Evolutionary conservation across 768 basidiomycete species (phyloP).

Genomic region (Tylopilus intermedius): DNA sequence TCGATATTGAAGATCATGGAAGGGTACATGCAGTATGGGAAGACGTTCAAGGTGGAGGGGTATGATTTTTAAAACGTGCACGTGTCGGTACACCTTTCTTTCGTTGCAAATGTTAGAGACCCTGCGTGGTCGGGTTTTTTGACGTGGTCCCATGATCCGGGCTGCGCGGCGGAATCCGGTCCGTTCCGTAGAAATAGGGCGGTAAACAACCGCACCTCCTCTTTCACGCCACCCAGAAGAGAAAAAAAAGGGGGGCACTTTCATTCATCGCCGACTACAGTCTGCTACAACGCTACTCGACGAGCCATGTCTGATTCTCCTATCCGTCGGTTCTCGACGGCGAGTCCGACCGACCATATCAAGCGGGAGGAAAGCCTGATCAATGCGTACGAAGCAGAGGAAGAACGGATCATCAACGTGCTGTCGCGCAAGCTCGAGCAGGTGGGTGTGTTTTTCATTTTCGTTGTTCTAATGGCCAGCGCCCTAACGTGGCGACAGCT

Average conservation of each 20-base stretch:
- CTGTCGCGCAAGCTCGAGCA: slow-evolving; percentile 80
- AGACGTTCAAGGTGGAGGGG: slow-evolving; percentile 83
- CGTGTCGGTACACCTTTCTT: neutral
- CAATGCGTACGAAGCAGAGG: slow-evolving; percentile 86
- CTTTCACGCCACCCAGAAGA: neutral
- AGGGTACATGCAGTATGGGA: slow-evolving; percentile 83
- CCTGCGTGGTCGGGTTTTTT: neutral
- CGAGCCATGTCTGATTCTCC: slow-evolving; percentile 39
- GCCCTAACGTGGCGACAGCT: slow-evolving; percentile 40
- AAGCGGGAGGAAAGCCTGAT: slow-evolving; percentile 69
- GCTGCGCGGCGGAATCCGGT: slow-evolving; percentile 11
- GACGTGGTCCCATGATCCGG: neutral
- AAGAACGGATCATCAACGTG: slow-evolving; percentile 82
- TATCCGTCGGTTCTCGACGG: slow-evolving; percentile 51
- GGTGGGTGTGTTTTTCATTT: slow-evolving; percentile 27
- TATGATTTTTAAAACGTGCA: slow-evolving; percentile 55
- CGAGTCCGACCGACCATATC: slow-evolving; percentile 44
- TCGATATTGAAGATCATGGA: slow-evolving; percentile 91
- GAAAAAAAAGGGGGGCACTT: too few species aligned
- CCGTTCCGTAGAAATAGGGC: slow-evolving; percentile 6
- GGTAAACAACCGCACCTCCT: neutral
- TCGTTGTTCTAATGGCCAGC: neutral
- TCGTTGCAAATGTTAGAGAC: neutral
- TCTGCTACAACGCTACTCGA: too few species aligned
- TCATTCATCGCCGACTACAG: too few species aligned